Percentiles rank a stretch among this genome's conserved stretches.
These are phyloP conservation scores for Curvularia verruculosa DNA, from an alignment of 2,329 filamentous ascomycete genomes.

Conservation along the genomic window DNA sequence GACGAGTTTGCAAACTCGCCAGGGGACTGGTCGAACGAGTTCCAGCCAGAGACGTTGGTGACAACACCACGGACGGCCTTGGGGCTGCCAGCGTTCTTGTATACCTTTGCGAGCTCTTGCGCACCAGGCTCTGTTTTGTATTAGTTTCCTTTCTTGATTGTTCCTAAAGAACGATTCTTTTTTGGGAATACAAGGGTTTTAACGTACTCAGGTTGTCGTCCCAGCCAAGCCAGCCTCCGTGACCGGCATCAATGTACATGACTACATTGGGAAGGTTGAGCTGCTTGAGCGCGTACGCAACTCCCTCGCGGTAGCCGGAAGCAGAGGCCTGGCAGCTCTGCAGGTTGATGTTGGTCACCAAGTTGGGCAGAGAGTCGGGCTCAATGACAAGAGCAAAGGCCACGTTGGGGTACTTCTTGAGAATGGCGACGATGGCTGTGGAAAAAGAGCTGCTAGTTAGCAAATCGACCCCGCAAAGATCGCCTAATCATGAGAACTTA, in stretches of 20 bases:
- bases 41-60: slow-evolving; percentile 67
- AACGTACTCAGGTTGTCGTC: slow-evolving; percentile 61
- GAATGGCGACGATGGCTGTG: slow-evolving; percentile 57
- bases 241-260: slow-evolving; percentile 70
- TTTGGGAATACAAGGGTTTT: not conserved
- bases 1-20: slow-evolving; percentile 45
- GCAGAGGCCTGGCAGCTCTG: slow-evolving; percentile 63
- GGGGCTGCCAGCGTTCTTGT: slow-evolving; percentile 56
- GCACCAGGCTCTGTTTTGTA: slow-evolving; percentile 53
- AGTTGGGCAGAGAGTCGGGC: slow-evolving; percentile 68
- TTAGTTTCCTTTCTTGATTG: not conserved
- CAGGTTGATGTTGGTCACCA: slow-evolving; percentile 65
- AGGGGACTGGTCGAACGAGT: slow-evolving; percentile 56
- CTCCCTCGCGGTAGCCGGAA: slow-evolving; percentile 62
- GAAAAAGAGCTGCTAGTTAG: slow-evolving; percentile 2
- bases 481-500: slow-evolving; percentile 19
- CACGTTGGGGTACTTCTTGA: slow-evolving; percentile 61
- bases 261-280: slow-evolving; percentile 68
- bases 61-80: slow-evolving; percentile 59
- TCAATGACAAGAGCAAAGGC: slow-evolving; percentile 56
- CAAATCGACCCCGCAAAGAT: not conserved
- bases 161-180: too few species aligned
- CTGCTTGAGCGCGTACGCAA: slow-evolving; percentile 63
- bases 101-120: slow-evolving; percentile 56
- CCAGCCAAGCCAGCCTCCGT: slow-evolving; percentile 72